Evolutionary conservation across 2,329 filamentous ascomycete genomes (phyloP).

Genomic region (Phialocephala subalpina): DNA sequence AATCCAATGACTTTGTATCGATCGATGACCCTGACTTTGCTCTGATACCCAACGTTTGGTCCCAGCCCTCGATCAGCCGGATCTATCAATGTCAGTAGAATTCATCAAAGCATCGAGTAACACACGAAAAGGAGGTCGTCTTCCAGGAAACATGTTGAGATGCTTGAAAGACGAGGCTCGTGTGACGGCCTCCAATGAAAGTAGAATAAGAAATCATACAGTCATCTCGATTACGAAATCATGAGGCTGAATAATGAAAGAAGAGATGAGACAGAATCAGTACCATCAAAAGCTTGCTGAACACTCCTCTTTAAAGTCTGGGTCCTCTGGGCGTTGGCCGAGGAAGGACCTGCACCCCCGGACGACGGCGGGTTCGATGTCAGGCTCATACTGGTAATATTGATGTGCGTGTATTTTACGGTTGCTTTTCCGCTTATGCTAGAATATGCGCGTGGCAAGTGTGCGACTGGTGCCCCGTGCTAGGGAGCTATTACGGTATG

Average conservation of each 20-base stretch:
- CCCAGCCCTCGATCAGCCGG: conserved; percentile 58
- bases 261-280: conserved; percentile 24
- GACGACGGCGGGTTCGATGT: conserved; percentile 45
- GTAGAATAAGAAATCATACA: conserved; percentile 23
- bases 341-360: conserved; percentile 38
- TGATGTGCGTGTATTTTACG: conserved; percentile 1
- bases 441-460: not conserved
- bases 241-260: conserved; percentile 25
- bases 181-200: conserved; percentile 19
- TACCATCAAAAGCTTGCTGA: conserved; percentile 69
- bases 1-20: conserved; percentile 97
- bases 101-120: conserved; percentile 39
- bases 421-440: conserved; percentile 12
- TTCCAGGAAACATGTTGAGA: conserved; percentile 40
- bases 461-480: conserved; percentile 14
- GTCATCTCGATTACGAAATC: conserved; percentile 27
- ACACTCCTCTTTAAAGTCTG: conserved; percentile 65
- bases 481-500: conserved; percentile 13
- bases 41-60: conserved; percentile 62
- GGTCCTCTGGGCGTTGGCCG: conserved; percentile 46
- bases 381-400: conserved; percentile 37
- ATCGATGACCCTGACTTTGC: conserved; percentile 89
- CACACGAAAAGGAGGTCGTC: conserved; percentile 40
- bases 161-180: conserved; percentile 20
- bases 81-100: conserved; percentile 56